A percentile compares a stretch with the other conserved stretches of the same genome.
These are phyloP conservation scores for Chrysanthemum makinoi DNA, from an alignment of 129 eudicot genomes.

Conservation along the genomic window DNA sequence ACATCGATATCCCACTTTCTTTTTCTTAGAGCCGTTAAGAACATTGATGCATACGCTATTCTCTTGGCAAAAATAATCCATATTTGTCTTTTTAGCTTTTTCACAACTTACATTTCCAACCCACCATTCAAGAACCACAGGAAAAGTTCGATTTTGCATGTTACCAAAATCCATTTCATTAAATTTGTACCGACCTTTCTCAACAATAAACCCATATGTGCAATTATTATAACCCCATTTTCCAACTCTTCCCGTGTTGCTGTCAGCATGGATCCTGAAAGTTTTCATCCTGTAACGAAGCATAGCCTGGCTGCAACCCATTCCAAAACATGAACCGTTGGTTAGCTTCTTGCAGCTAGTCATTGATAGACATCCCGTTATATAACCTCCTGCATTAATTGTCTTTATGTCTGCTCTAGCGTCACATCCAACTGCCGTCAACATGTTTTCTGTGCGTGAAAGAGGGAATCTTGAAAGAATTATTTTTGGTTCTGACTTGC, in stretches of 20 bases:
- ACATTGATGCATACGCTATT: constrained; percentile 18
- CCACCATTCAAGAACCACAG: background rate
- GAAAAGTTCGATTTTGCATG: background rate
- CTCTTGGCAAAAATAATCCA: constrained; percentile 16
- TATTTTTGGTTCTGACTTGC: background rate
- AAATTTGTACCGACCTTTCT: background rate
- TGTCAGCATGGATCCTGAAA: background rate
- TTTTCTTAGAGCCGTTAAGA: background rate
- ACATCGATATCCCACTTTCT: constrained; percentile 16
- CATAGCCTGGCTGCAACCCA: background rate
- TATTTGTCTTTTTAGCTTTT: background rate
- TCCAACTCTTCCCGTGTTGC: background rate
- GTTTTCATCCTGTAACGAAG: background rate
- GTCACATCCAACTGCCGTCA: background rate
- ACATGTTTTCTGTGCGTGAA: background rate
- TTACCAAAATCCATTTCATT: background rate
- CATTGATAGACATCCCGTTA: background rate
- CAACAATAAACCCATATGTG: background rate
- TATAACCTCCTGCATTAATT: background rate
- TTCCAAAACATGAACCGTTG: background rate
- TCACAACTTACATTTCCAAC: constrained; percentile 2
- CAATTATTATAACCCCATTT: background rate
- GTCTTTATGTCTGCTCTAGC: background rate
- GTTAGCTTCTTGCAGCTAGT: background rate
- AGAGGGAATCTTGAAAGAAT: background rate